Evolutionary conservation across 768 basidiomycete genomes (phyloP).

Genomic region (Russula abietina): DNA sequence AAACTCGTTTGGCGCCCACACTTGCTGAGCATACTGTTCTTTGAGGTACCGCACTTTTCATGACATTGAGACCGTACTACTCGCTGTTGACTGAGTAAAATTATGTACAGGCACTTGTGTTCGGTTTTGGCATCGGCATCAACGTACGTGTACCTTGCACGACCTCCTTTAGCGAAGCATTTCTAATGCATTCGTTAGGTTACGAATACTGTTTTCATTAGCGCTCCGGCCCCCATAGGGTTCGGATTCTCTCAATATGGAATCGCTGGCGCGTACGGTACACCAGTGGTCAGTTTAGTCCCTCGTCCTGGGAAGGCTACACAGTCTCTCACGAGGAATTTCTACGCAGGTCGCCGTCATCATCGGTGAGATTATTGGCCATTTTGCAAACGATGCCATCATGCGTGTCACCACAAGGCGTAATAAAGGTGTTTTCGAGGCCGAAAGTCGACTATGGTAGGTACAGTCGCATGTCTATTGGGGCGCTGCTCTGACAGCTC

Average conservation of each 20-base stretch:
- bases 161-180: neutral
- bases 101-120: conserved; percentile 44
- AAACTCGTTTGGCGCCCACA: conserved; percentile 61
- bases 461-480: conserved; percentile 9
- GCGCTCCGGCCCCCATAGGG: conserved; percentile 46
- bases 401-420: conserved; percentile 39
- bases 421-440: conserved; percentile 48
- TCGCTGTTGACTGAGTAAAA: neutral
- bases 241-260: conserved; percentile 46
- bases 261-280: conserved; percentile 49
- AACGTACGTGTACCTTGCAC: conserved; percentile 39
- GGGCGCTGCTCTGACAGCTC: neutral
- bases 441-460: conserved; percentile 55
- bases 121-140: conserved; percentile 61
- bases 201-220: conserved; percentile 61
- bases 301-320: neutral
- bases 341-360: conserved; percentile 40
- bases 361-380: conserved; percentile 47
- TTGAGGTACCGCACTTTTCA: conserved; percentile 30
- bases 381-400: conserved; percentile 47
- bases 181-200: conserved; percentile 34
- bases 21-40: conserved; percentile 42
- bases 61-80: neutral
- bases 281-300: conserved; percentile 45
- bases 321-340: neutral